Conservation (phyloP, 176 grass and related monocot species). For the Ensete ventricosum region DNA sequence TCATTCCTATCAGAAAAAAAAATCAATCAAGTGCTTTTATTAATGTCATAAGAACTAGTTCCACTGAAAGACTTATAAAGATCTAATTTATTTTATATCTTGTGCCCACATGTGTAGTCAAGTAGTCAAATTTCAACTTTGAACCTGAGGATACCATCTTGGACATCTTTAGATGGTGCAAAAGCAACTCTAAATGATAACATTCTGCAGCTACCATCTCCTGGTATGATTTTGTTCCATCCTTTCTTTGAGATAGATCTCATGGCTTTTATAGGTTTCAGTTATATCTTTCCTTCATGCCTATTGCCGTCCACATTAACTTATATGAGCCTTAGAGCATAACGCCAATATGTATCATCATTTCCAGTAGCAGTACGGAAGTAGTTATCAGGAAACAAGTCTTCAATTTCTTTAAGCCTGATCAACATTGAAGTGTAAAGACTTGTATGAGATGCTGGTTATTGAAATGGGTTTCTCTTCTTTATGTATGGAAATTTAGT, state of each 20-base stretch:
- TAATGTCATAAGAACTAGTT: neutral
- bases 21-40: neutral
- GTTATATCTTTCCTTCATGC: too few species aligned
- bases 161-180: conserved; percentile 47
- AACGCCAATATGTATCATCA: too few species aligned
- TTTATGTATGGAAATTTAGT: too few species aligned
- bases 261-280: too few species aligned
- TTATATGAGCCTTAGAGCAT: too few species aligned
- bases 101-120: conserved; percentile 26
- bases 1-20: neutral
- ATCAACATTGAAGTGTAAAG: too few species aligned
- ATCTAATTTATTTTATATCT: neutral
- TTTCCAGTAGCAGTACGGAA: too few species aligned
- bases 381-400: too few species aligned
- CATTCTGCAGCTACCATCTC: conserved; percentile 33
- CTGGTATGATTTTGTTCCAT: conserved; percentile 39
- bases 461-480: too few species aligned
- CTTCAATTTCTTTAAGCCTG: too few species aligned
- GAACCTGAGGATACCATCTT: conserved; percentile 68
- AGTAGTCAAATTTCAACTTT: conserved; percentile 37
- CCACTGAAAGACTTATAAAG: neutral
- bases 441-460: too few species aligned
- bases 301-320: too few species aligned
- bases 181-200: conserved; percentile 57
- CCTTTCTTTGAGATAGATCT: neutral